phyloP scores from a whole-genome alignment of 2,329 filamentous ascomycete species.

The Colletotrichum australisinense region DNA sequence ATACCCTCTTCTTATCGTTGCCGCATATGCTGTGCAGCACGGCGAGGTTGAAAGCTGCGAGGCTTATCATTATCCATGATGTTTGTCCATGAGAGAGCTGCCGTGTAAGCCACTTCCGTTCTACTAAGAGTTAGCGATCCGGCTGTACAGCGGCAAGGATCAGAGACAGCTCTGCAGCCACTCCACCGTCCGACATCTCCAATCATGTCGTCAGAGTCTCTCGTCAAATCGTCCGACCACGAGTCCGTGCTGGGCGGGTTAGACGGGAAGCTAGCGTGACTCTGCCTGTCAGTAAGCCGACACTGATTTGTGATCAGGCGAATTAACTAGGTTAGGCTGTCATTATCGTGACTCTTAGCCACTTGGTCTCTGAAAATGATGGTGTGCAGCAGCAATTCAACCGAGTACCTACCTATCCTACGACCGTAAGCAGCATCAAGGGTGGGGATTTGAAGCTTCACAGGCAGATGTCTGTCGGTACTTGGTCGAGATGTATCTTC shows the following conservation, averaged over 20 bases:
- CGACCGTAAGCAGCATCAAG: not conserved
- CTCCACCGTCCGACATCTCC: slow-evolving; percentile 6
- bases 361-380: not conserved
- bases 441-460: not conserved
- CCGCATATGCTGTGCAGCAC: not conserved
- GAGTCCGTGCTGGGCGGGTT: slow-evolving; percentile 15
- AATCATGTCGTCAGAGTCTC: slow-evolving; percentile 13
- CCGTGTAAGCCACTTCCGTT: not conserved
- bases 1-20: slow-evolving; percentile 13
- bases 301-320: slow-evolving; percentile 12
- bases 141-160: slow-evolving; percentile 3
- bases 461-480: not conserved
- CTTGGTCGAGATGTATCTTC: slow-evolving; percentile 20
- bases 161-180: not conserved
- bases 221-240: slow-evolving; percentile 26
- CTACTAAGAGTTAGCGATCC: not conserved
- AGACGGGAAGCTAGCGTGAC: slow-evolving; percentile 25
- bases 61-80: slow-evolving; percentile 4
- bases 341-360: slow-evolving; percentile 21
- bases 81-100: not conserved
- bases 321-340: not conserved
- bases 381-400: slow-evolving; percentile 11
- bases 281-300: slow-evolving; percentile 16
- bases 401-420: not conserved
- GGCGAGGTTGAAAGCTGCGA: slow-evolving; percentile 1